Conservation (phyloP, 2,329 filamentous ascomycete species). For the Tolypocladium tundrense region DNA sequence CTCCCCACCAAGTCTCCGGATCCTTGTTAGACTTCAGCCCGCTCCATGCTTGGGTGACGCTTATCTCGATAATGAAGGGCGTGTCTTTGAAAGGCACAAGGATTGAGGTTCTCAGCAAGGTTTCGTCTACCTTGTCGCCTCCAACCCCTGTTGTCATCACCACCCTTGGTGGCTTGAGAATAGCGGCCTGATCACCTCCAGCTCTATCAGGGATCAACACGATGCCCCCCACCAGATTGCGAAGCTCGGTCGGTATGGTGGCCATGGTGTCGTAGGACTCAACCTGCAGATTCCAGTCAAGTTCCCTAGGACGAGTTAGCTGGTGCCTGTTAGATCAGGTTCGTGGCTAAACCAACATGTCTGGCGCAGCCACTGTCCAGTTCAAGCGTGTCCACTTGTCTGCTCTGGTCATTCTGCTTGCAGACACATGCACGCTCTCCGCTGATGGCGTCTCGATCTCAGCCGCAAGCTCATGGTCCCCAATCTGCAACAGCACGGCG, state of each 20-base stretch:
- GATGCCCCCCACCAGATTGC: constrained; percentile 11
- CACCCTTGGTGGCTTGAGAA: neutral
- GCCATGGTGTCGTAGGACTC: constrained; percentile 11
- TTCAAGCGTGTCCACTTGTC: constrained; percentile 15
- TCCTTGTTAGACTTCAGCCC: constrained; percentile 6
- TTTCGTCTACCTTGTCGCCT: constrained; percentile 4
- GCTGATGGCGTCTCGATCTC: constrained; percentile 5
- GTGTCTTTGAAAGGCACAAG: constrained; percentile 19
- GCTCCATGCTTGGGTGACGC: constrained; percentile 17
- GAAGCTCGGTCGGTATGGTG: constrained; percentile 9
- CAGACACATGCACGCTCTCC: constrained; percentile 11
- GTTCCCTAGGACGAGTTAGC: constrained; percentile 10
- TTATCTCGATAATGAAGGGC: constrained; percentile 22
- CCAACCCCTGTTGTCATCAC: neutral
- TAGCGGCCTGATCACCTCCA: neutral
- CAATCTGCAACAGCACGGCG: constrained; percentile 10
- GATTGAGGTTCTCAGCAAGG: constrained; percentile 16
- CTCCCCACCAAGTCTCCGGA: constrained; percentile 16
- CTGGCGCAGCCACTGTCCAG: constrained; percentile 23
- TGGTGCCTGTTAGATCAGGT: neutral
- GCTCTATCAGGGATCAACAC: constrained; percentile 3
- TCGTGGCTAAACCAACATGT: constrained; percentile 16
- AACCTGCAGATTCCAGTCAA: constrained; percentile 24
- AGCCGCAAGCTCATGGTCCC: constrained; percentile 11
- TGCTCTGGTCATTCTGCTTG: constrained; percentile 9